Evolutionary conservation across 2,329 filamentous ascomycete genomes (phyloP).

Genomic region (Fusarium praegraminearum): DNA sequence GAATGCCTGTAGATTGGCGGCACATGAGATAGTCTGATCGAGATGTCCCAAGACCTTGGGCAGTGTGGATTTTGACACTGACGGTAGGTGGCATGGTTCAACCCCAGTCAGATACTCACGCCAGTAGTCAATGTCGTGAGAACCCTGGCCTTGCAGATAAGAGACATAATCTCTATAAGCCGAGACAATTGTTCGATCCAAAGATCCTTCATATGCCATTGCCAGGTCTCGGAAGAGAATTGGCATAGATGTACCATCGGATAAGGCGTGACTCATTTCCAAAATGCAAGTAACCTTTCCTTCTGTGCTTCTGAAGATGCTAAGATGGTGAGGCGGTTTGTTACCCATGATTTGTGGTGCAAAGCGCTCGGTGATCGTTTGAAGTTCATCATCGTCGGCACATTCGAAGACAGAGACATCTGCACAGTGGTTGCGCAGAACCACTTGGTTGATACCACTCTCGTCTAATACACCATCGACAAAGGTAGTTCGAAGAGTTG

Average conservation of each 20-base stretch:
- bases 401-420: constrained; percentile 4
- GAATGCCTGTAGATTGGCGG: background rate
- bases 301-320: constrained; percentile 2
- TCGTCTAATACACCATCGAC: constrained; percentile 23
- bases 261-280: constrained; percentile 43
- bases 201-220: constrained; percentile 21
- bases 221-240: constrained; percentile 36
- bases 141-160: background rate
- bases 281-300: constrained; percentile 14
- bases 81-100: constrained; percentile 8
- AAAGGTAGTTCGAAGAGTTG: constrained; percentile 44
- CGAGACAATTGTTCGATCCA: background rate
- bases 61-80: background rate
- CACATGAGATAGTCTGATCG: constrained; percentile 8
- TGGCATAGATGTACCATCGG: constrained; percentile 38
- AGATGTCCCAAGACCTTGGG: constrained; percentile 19
- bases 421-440: constrained; percentile 23
- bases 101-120: constrained; percentile 5
- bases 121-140: constrained; percentile 21
- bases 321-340: constrained; percentile 33
- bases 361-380: background rate
- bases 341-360: background rate
- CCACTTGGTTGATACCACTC: constrained; percentile 33
- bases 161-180: constrained; percentile 36
- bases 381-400: background rate